Percentiles rank a stretch among this genome's conserved stretches.
Conservation (phyloP, 2,329 filamentous ascomycete genomes). For the Hymenoscyphus fructigenus region DNA sequence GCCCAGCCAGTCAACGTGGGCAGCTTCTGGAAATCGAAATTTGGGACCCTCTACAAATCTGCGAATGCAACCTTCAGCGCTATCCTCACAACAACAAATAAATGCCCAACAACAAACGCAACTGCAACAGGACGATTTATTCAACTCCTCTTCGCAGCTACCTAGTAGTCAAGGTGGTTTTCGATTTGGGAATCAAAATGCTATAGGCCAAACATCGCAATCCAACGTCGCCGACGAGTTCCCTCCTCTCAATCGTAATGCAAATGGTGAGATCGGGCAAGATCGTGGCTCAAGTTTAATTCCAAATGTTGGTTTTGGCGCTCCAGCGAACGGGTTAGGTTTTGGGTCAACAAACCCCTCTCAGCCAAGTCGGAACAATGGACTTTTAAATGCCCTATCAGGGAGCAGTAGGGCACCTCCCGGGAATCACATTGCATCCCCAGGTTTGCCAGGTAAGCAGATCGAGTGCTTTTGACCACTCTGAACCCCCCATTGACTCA, state of each 20-base stretch:
- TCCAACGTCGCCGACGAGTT: constrained; percentile 56
- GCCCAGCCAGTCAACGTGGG: constrained; percentile 37
- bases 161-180: constrained; percentile 35
- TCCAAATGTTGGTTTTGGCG: constrained; percentile 55
- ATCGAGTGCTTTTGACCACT: constrained; percentile 7
- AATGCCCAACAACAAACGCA: constrained; percentile 35
- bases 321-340: constrained; percentile 44
- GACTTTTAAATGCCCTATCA: constrained; percentile 62
- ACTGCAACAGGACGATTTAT: constrained; percentile 38
- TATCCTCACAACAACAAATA: constrained; percentile 32
- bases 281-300: constrained; percentile 54
- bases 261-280: constrained; percentile 57
- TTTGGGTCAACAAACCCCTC: constrained; percentile 37
- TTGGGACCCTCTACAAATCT: constrained; percentile 33
- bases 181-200: constrained; percentile 36
- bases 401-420: constrained; percentile 55
- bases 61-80: constrained; percentile 32
- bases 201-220: constrained; percentile 38
- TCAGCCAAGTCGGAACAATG: constrained; percentile 54
- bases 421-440: constrained; percentile 32
- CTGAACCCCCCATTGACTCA: constrained; percentile 12
- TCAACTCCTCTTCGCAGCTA: constrained; percentile 36
- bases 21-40: constrained; percentile 32
- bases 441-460: constrained; percentile 33
- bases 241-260: constrained; percentile 58